Base-by-base conservation (phyloP, 257 asterid genomes). In the Fraxinus anomala region DNA sequence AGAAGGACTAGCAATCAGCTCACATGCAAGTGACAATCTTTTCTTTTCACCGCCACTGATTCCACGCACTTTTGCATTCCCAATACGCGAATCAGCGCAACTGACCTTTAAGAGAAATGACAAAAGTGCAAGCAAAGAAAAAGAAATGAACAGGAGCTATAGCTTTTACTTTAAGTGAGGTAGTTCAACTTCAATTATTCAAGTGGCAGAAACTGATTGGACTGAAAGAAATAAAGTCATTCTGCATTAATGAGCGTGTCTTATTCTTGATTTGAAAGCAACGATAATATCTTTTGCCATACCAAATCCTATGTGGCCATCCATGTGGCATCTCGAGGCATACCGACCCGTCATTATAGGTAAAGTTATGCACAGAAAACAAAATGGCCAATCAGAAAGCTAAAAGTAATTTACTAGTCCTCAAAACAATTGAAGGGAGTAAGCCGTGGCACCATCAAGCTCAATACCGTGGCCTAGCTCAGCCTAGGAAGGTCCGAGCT, bases 21-120 rank as follows among this genome's bases (percentile, higher is more conserved):
- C 98, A 79, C 99, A 95, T 49, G 98, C 99, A 83, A 95, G 82
- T 23, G 99, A 83, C 82, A 95, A 79, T 83, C 99, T 89, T 84
- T 95, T 95, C 96, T 86, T 95, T 83, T 95, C 99, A 76, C 99
- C 99, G 39, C 98, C 99, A 88, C 99, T 95, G 76, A 95, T 88
- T 80, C 99, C 99, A 76, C 98, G 99, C 74, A 91, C 90, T 91
- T 93, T 95, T 67, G 94, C 94, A 88, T 95, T 98, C 70, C 99
- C 99, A 84, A 95, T 94, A 47, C 93, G 89, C 26, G 97, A 90
- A 89, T 95, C 97, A 80, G 98, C 99, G 86, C 98, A 93, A 79
- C 85, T 88, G 82, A 88, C 97, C 99, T 95, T 85, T 73, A 76
- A 67, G 80, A 71, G 82, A 78, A 51, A 84, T 77, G 81, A 82